These are phyloP conservation scores for Acanthamoeba royreba DNA, from an alignment of 208 protist genomes.

Conservation along the genomic window DNA sequence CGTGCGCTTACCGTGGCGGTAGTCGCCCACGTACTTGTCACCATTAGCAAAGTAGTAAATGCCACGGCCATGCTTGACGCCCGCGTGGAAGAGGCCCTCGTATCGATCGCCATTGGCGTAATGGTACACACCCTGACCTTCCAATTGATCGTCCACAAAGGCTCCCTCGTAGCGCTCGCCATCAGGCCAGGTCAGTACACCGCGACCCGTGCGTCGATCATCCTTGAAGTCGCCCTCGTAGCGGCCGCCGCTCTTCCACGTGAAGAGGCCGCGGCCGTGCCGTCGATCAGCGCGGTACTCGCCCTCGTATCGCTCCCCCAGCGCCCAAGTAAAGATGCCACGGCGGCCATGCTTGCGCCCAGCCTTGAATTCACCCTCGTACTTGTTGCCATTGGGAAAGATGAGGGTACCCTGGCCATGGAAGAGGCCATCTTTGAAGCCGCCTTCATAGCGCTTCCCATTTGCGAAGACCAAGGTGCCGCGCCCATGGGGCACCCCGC, in stretches of 20 bases:
- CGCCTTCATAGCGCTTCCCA: not conserved
- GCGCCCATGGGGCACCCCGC: not conserved
- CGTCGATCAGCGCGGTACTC: not conserved
- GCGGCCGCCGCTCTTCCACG: not conserved
- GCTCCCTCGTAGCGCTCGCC: slow-evolving; percentile 14
- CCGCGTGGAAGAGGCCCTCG: not conserved
- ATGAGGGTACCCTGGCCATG: not conserved
- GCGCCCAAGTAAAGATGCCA: not conserved
- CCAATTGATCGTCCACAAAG: not conserved
- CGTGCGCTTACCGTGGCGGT: not conserved
- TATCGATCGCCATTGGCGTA: not conserved
- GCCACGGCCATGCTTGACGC: not conserved
- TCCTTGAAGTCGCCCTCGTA: slow-evolving; percentile 43
- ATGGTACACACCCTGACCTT: not conserved
- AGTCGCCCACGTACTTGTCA: slow-evolving; percentile 11
- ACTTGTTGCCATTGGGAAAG: not conserved
- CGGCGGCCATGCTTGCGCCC: not conserved
- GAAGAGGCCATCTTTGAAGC: not conserved
- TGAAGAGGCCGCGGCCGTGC: slow-evolving; percentile 17
- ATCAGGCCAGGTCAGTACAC: not conserved
- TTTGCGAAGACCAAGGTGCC: not conserved
- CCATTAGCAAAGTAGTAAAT: not conserved
- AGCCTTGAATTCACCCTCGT: slow-evolving; percentile 9
- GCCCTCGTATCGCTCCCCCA: slow-evolving; percentile 19
- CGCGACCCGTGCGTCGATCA: not conserved